These are phyloP conservation scores for Thermothelomyces thermophilus DNA, from an alignment of 2,329 filamentous ascomycete genomes.

Conservation along the genomic window DNA sequence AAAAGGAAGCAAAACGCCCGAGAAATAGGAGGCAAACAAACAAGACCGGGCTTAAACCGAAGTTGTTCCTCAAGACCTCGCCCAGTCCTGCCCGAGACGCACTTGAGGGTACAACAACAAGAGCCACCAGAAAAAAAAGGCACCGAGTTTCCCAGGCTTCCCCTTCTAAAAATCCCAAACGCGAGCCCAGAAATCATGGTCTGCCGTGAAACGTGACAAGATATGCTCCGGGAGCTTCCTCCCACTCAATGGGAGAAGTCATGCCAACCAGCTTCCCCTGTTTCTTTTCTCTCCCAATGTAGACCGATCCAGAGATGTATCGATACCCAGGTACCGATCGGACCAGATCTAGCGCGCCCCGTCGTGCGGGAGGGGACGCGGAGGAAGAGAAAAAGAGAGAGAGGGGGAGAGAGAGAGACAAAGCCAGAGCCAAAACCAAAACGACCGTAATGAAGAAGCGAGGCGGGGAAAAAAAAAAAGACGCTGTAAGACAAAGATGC, in stretches of 20 bases:
- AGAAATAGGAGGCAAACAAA: not conserved
- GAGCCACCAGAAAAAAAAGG: not conserved
- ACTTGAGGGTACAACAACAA: not conserved
- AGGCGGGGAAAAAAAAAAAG: not conserved
- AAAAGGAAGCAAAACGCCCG: not conserved
- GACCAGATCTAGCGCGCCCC: not conserved
- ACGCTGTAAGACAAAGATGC: not conserved
- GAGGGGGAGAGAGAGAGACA: no score
- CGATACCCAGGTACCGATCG: constrained; percentile 1
- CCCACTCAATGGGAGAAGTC: not conserved
- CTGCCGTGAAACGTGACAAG: not conserved
- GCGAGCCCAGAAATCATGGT: not conserved
- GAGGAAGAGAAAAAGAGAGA: no score
- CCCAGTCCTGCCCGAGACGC: not conserved
- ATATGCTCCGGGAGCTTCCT: not conserved
- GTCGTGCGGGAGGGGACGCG: not conserved
- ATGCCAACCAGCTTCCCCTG: not conserved
- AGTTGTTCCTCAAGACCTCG: not conserved
- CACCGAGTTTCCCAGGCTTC: not conserved
- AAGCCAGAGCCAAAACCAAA: not conserved
- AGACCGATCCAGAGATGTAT: not conserved
- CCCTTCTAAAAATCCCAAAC: not conserved
- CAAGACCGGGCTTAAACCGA: not conserved
- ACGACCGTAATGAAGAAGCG: constrained; percentile 3
- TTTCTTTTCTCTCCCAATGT: not conserved